Evolutionary conservation across 257 asterid genomes (phyloP), one percentile per base, ranked within the genome.

Genomic region (Scutellaria galericulata): DNA sequence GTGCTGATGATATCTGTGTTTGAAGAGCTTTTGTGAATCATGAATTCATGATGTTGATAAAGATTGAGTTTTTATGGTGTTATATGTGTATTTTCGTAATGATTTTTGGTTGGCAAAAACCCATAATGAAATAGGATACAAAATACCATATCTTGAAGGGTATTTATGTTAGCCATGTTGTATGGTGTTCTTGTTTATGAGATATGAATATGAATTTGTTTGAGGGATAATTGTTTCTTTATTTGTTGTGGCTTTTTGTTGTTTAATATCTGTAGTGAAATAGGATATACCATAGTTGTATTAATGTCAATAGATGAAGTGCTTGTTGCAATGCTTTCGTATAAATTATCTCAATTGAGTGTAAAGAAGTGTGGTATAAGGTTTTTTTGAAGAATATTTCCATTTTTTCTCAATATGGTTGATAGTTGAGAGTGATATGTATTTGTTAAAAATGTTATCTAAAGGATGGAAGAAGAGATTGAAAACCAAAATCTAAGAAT

Each of bases 1-100:
- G 37, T 31, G 37, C 5, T 40, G 76, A 71, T 73, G 80, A 64
- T 57, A 6, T 72, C 31, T 70, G 8, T 54, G 57, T 71, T 71
- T 66, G 53, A 54, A 61, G 62, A 60, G 69, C 18, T 71, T 22
- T 58, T 40, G 9, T 61, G 66, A 50, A n/a, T 60, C 27, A 39
- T 55, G 67, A 53, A 50, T 11, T 60, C 27, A 39, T 55, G 67
- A 53, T 66, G 41, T 55, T 61, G 75, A n/a, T 48, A 11, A 8
- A 51, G 24, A 56, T 48, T 72, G 70, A 56, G 40, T 54, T 55
- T 74, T 24, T n/a, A 9, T 72, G 63, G 22, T 9, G 70, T 56
- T 51, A 60, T 55, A 9, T 63, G 6, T 64, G 62, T 24, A 68
- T 42, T 15, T 48, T 31, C 37, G 0, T 31, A 31, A 3, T 31